These are phyloP conservation scores for Nakazawaea peltata DNA, from an alignment of 805 yeast species.

Conservation along the genomic window DNA sequence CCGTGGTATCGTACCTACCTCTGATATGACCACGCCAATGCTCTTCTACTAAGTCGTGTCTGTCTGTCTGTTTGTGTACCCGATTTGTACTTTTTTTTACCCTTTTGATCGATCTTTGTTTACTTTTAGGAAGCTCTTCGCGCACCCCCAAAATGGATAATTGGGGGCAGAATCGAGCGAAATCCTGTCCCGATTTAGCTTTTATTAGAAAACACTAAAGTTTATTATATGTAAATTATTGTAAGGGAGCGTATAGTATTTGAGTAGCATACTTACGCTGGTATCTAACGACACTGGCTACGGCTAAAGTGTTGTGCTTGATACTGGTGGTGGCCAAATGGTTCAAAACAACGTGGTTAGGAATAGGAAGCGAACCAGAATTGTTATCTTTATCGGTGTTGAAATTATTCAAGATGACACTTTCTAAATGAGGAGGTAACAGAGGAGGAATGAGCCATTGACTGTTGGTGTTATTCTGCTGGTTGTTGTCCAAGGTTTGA, in stretches of 20 bases:
- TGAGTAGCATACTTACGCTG: constrained; percentile 87
- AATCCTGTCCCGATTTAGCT: too few species aligned
- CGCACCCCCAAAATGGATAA: not conserved
- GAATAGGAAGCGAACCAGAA: constrained; percentile 85
- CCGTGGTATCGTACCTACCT: too few species aligned
- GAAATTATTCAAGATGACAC: constrained; percentile 80
- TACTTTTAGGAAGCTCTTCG: too few species aligned
- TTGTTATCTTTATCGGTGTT: constrained; percentile 65
- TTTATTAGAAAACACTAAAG: too few species aligned
- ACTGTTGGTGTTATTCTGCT: constrained; percentile 46
- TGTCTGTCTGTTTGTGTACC: too few species aligned
- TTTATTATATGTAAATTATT: constrained; percentile 21
- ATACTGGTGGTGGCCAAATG: constrained; percentile 95
- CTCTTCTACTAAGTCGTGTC: too few species aligned
- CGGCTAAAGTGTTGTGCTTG: constrained; percentile 89
- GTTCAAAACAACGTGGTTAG: constrained; percentile 89
- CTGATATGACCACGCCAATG: too few species aligned
- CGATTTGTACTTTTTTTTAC: too few species aligned
- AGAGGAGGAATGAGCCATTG: constrained; percentile 83
- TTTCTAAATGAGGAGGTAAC: constrained; percentile 93
- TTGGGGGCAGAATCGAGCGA: too few species aligned
- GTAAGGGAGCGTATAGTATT: constrained; percentile 82
- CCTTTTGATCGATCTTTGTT: too few species aligned
- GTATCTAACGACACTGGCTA: constrained; percentile 85
- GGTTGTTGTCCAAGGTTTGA: constrained; percentile 64